Base-by-base conservation (phyloP, 202 grass and related monocot species). In the Saccharum hybrid region DNA sequence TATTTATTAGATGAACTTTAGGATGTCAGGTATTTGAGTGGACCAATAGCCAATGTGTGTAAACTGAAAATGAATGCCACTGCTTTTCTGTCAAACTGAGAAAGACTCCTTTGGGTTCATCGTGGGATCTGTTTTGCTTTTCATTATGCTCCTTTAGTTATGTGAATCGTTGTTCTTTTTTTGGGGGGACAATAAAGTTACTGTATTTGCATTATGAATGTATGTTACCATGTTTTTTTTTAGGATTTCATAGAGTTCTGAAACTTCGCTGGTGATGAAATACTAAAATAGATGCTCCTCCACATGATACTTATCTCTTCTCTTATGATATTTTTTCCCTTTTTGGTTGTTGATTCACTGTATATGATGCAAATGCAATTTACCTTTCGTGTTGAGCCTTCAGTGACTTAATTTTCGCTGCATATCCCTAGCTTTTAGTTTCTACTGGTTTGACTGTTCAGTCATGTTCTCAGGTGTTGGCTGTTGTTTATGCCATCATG, bases 401-500 rank as follows among this genome's bases (percentile, higher is more conserved):
- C 21, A 89, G 14, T 71, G 19, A 8, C 43, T 63, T 54, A 30
- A 30, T 36, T 26, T 75, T 68, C 5, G 38, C 19, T 57, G 4
- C 66, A 60, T 46, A 28, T 57, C 43, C 37, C 36, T 46, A 56
- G 13, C 1, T 45, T 57, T 6, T 45, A 37, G 56, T 85, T 19
- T 76, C 9, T 72, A 76, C 43, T 7, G 30, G 45, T 46, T 85
- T 85, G 68, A 89, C 76, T 57, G 9, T 66, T 81, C 8, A 70
- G 23, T 90, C 45, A 22, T 74, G 19, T 90, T 84, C 68, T 73
- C 91, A 98, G 96, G 90, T 89, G 61, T 59, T 77, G 15, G 96
- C 96, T 66, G 75, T 94, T 83, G 72, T 83, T 66, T 98, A 92
- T 87, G 91, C 93, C 84, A 84, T 96, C 36, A 81, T 92, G 89